Evolutionary conservation across 106 monocot species (phyloP).

Genomic region (Narthecium ossifragum): DNA sequence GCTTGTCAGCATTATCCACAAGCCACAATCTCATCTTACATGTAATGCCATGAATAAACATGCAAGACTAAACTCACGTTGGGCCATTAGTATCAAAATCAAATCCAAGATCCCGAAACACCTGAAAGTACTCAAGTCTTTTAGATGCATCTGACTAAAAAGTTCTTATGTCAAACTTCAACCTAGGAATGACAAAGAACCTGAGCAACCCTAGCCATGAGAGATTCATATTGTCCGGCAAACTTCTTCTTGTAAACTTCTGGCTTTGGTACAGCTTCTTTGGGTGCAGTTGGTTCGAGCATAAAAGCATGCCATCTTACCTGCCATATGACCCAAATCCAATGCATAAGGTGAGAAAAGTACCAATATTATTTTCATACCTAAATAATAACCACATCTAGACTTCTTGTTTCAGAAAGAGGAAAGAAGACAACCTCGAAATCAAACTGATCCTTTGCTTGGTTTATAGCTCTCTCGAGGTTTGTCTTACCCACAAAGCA

Average conservation of each 20-base stretch:
- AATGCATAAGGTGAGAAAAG: background rate
- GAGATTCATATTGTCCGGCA: constrained; percentile 42
- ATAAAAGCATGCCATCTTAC: constrained; percentile 90
- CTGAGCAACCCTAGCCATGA: constrained; percentile 60
- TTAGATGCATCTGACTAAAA: background rate
- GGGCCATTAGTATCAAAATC: constrained; percentile 67
- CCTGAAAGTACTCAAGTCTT: constrained; percentile 26
- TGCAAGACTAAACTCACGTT: constrained; percentile 44
- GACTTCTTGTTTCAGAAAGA: background rate
- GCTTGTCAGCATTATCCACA: background rate
- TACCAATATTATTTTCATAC: background rate
- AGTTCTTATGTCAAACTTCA: background rate
- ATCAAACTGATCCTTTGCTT: constrained; percentile 55
- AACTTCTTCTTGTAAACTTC: constrained; percentile 65
- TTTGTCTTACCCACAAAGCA: constrained; percentile 92
- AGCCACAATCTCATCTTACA: background rate
- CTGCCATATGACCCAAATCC: constrained; percentile 15
- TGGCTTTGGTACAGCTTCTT: constrained; percentile 65
- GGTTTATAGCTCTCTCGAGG: constrained; percentile 87
- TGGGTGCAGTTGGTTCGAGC: constrained; percentile 71
- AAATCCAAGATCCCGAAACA: constrained; percentile 64
- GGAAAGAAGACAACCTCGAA: constrained; percentile 58
- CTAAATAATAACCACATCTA: background rate
- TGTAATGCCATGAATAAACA: background rate
- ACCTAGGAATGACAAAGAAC: constrained; percentile 11